These are phyloP conservation scores for Pogostemon cablin DNA, from an alignment of 257 asterid species.

Conservation along the genomic window DNA sequence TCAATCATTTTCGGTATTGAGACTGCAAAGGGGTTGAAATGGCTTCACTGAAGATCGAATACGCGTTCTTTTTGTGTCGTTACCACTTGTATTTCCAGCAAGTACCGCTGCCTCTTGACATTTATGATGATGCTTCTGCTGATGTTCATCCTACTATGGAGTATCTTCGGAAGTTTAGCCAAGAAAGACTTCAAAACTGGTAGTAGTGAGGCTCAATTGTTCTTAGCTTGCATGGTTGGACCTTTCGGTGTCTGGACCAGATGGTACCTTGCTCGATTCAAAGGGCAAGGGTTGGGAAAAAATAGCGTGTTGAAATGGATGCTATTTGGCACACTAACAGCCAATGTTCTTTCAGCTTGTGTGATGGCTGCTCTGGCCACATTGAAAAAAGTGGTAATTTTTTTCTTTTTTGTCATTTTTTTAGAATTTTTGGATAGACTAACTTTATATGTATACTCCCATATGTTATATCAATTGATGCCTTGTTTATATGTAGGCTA, in stretches of 20 bases:
- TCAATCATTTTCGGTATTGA: constrained; percentile 74
- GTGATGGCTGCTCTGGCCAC: constrained; percentile 87
- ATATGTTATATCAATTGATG: neutral
- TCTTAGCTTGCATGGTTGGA: constrained; percentile 79
- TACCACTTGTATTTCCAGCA: constrained; percentile 34
- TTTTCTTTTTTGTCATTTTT: no score
- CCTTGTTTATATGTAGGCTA: constrained; percentile 43
- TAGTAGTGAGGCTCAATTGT: constrained; percentile 54
- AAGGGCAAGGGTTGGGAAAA: constrained; percentile 79
- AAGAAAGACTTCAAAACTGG: constrained; percentile 48
- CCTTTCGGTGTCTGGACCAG: constrained; percentile 93
- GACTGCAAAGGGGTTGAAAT: constrained; percentile 68
- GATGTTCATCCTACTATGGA: constrained; percentile 57
- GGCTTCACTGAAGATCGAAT: constrained; percentile 40
- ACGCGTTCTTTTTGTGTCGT: neutral
- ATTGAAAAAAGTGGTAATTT: constrained; percentile 60
- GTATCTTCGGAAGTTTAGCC: constrained; percentile 45
- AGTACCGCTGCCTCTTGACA: constrained; percentile 31
- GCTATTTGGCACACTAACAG: constrained; percentile 90
- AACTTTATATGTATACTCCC: no score
- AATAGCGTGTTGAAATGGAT: constrained; percentile 63
- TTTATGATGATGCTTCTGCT: constrained; percentile 44
- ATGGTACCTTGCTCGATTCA: constrained; percentile 82
- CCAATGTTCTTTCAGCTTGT: constrained; percentile 85
- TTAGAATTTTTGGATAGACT: no score